Percentiles rank a stretch among this genome's conserved stretches.
Evolutionary conservation across 495 filamentous ascomycete species (phyloP).

Genomic region (Podospora sp.): DNA sequence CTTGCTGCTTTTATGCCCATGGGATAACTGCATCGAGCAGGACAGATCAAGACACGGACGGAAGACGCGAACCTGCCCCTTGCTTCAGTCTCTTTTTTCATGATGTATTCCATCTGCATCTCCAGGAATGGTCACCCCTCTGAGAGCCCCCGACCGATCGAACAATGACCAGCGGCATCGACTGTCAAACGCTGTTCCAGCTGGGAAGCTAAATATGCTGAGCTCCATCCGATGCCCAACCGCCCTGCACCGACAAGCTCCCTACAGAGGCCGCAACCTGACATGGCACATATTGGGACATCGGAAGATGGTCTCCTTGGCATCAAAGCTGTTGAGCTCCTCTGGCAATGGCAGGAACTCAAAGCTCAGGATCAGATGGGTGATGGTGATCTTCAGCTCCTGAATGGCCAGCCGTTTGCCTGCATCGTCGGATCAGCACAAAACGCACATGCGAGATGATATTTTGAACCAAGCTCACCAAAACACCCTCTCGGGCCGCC

Average conservation of each 20-base stretch:
- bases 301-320: constrained; percentile 20
- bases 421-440: constrained; percentile 11
- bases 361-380: constrained; percentile 31
- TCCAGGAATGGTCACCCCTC: no score
- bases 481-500: constrained; percentile 33
- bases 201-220: no score
- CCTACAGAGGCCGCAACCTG: constrained; percentile 10
- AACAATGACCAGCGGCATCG: no score
- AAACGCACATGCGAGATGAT: neutral
- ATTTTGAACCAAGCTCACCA: constrained; percentile 20
- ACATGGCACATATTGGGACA: constrained; percentile 15
- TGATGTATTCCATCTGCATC: no score
- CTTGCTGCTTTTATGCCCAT: no score
- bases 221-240: neutral
- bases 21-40: no score
- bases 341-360: constrained; percentile 35
- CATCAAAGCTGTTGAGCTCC: constrained; percentile 15
- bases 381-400: constrained; percentile 35
- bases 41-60: no score
- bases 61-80: no score
- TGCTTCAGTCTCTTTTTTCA: no score
- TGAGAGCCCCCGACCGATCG: no score
- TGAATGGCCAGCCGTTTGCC: constrained; percentile 31
- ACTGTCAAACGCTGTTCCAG: no score
- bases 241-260: neutral